Conservation (phyloP, 768 basidiomycete genomes). For the Tulasnella calospora region DNA sequence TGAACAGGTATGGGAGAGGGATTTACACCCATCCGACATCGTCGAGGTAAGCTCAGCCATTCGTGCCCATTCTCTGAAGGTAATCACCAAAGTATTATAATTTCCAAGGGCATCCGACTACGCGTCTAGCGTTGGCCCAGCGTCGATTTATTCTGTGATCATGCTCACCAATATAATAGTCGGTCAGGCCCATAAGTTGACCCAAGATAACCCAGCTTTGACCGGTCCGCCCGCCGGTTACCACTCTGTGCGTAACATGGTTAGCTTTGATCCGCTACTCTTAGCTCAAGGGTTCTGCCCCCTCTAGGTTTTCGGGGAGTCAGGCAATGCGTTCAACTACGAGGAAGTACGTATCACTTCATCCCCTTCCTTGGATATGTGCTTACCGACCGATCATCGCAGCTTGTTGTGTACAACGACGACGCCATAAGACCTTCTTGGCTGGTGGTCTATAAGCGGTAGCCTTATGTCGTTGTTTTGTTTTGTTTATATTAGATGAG, state of each 20-base stretch:
- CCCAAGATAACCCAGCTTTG: not conserved
- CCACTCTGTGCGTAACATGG: no score
- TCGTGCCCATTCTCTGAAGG: not conserved
- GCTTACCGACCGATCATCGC: not conserved
- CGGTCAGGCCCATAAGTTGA: not conserved
- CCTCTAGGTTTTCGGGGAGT: no score
- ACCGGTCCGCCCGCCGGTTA: not conserved
- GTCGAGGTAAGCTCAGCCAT: not conserved
- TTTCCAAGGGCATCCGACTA: not conserved
- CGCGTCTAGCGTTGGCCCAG: not conserved
- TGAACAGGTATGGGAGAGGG: not conserved
- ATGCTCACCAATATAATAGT: conserved; percentile 3
- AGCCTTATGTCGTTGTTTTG: not conserved
- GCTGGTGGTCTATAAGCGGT: conserved; percentile 11
- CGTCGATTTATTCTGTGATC: not conserved
- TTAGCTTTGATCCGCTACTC: no score
- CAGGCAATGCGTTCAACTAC: no score
- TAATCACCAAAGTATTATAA: not conserved
- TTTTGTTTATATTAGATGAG: not conserved
- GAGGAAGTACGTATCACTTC: not conserved
- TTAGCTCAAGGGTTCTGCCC: no score
- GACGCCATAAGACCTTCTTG: conserved; percentile 18
- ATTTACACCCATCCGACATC: not conserved
- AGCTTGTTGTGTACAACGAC: conserved; percentile 12
- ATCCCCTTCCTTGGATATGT: not conserved